phyloP scores from a whole-genome alignment of 1,284 basidiomycete species.

The Pyrrhoderma lamaoense region DNA sequence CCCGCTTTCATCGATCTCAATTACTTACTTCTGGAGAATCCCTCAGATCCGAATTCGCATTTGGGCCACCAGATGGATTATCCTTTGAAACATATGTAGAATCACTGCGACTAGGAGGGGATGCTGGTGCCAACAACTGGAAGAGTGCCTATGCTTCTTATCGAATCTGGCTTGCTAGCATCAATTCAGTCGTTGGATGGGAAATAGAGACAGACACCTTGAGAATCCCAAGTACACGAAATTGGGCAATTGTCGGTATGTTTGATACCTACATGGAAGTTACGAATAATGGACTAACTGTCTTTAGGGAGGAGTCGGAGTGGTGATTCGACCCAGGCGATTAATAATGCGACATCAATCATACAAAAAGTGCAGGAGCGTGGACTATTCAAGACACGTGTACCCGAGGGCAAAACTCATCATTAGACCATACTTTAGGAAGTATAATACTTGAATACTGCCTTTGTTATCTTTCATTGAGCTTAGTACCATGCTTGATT shows the following conservation, averaged over 20 bases:
- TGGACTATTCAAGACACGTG: constrained; percentile 60
- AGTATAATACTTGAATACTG: no score
- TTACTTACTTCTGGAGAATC: constrained; percentile 24
- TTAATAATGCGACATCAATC: constrained; percentile 34
- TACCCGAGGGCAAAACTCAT: constrained; percentile 57
- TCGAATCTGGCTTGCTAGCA: constrained; percentile 72
- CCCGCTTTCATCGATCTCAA: constrained; percentile 46
- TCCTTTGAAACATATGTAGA: constrained; percentile 33
- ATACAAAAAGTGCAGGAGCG: constrained; percentile 43
- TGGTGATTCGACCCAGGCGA: constrained; percentile 21
- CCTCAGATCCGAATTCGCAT: constrained; percentile 28
- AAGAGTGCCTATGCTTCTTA: constrained; percentile 72
- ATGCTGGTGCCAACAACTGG: constrained; percentile 45
- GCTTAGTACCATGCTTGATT: no score
- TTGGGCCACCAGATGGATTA: constrained; percentile 26
- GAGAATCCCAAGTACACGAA: constrained; percentile 87
- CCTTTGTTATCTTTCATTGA: no score
- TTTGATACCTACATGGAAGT: constrained; percentile 20
- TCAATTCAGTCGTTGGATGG: constrained; percentile 76
- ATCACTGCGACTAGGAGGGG: constrained; percentile 51
- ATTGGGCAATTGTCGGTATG: constrained; percentile 85
- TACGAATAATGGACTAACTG: neutral
- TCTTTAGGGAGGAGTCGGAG: constrained; percentile 15
- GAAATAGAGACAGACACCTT: constrained; percentile 78
- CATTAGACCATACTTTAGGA: no score